These are phyloP conservation scores for Hondaea fermentalgiana DNA, from an alignment of 108 stramenopile species.

Conservation along the genomic window DNA sequence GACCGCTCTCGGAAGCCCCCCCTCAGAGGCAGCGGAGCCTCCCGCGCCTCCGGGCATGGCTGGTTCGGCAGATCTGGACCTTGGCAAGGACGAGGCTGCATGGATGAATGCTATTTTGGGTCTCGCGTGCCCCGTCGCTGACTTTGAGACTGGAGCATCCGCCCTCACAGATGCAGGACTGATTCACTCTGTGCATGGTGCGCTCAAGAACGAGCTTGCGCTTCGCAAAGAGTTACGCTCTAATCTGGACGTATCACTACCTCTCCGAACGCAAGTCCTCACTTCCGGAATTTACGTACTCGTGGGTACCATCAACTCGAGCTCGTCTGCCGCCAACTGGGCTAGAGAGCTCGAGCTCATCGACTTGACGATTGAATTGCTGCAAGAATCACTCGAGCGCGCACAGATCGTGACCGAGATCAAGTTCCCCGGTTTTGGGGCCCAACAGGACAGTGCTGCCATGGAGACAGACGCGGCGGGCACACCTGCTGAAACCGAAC, in stretches of 20 bases:
- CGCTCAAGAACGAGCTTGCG: not conserved
- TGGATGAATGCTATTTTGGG: not conserved
- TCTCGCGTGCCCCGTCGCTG: not conserved
- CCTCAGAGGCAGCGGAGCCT: not conserved
- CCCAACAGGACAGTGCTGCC: not conserved
- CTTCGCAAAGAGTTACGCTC: not conserved
- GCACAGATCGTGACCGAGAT: not conserved
- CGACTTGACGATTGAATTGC: not conserved
- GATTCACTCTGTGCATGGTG: not conserved
- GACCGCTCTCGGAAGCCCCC: not conserved
- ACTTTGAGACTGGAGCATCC: not conserved
- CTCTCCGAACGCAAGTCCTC: not conserved
- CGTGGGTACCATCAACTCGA: not conserved
- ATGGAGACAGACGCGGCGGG: not conserved
- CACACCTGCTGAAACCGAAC: not conserved
- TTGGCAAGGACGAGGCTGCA: not conserved
- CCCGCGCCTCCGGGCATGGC: not conserved
- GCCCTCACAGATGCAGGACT: constrained; percentile 4
- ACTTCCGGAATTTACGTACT: not conserved
- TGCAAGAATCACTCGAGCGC: not conserved
- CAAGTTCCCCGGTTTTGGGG: not conserved
- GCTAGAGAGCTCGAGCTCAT: not conserved
- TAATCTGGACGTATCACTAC: not conserved
- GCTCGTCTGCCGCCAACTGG: not conserved
- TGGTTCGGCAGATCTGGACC: not conserved